Evolutionary conservation across 176 grass and related monocot species (phyloP).

Genomic region (Miscanthus lutarioriparius): DNA sequence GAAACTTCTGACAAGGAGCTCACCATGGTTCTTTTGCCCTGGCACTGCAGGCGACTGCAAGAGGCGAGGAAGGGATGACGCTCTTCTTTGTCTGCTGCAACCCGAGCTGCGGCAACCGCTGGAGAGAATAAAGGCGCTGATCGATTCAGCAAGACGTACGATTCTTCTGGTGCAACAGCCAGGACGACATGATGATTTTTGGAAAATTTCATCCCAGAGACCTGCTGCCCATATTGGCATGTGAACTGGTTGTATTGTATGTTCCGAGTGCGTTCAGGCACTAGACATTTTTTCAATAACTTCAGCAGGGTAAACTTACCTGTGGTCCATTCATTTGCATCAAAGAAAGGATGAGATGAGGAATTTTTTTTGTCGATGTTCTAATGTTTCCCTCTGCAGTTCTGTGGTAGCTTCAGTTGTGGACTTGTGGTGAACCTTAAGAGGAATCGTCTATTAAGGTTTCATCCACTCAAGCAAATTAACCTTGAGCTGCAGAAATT

Average conservation of each 20-base stretch:
- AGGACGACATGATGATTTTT: constrained; percentile 6
- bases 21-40: neutral
- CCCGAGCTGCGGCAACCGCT: constrained; percentile 70
- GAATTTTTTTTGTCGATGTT: neutral
- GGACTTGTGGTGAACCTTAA: neutral
- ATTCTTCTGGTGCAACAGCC: neutral
- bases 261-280: neutral
- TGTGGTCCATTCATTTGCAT: neutral
- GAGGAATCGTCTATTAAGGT: no score
- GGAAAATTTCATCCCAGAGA: neutral
- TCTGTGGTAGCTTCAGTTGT: neutral
- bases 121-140: constrained; percentile 61
- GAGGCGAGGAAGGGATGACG: constrained; percentile 81
- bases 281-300: neutral
- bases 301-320: neutral
- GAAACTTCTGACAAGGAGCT: neutral
- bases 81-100: constrained; percentile 93
- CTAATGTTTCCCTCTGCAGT: no score
- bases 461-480: neutral
- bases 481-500: neutral
- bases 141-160: neutral
- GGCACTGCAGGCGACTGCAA: constrained; percentile 53
- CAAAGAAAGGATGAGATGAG: neutral
- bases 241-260: constrained; percentile 20
- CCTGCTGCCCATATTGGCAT: neutral